phyloP scores from a whole-genome alignment of 1,284 basidiomycete species.

The Trichosporon inkin region DNA sequence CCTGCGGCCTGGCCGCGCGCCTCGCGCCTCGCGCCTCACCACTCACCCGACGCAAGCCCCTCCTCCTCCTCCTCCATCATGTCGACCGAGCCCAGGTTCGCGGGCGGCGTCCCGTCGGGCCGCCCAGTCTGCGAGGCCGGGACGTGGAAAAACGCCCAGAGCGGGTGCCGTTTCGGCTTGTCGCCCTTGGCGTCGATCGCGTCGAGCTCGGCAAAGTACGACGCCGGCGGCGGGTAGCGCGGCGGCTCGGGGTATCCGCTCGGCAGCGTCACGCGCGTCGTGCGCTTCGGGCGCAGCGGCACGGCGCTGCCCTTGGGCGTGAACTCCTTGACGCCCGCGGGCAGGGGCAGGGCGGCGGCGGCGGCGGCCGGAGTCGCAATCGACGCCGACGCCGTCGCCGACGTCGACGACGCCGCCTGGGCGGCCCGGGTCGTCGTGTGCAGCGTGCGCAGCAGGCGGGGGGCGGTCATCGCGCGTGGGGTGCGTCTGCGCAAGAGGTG shows the following conservation, averaged over 20 bases:
- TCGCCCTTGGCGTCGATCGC: constrained; percentile 16
- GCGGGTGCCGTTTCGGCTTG: constrained; percentile 34
- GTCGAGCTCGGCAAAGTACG: constrained; percentile 30
- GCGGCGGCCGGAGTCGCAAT: too few species aligned
- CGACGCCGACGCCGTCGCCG: constrained; percentile 7
- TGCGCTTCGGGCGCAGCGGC: constrained; percentile 35
- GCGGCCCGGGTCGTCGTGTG: constrained; percentile 26
- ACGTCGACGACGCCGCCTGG: constrained; percentile 11
- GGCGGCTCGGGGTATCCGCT: constrained; percentile 41
- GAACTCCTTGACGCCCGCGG: constrained; percentile 19
- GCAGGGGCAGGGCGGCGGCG: constrained; percentile 7
- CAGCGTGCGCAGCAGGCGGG: constrained; percentile 29
- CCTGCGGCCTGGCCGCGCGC: neutral
- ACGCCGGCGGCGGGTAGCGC: constrained; percentile 33
- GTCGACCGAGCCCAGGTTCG: constrained; percentile 34
- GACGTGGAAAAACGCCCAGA: constrained; percentile 50
- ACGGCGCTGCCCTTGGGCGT: constrained; percentile 42
- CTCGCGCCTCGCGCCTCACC: neutral
- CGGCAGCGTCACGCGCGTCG: constrained; percentile 33
- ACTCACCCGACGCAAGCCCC: constrained; percentile 38
- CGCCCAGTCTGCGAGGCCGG: constrained; percentile 17
- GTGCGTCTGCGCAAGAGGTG: neutral
- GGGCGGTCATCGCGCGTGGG: constrained; percentile 20
- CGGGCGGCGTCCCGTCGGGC: constrained; percentile 10
- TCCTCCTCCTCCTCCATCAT: constrained; percentile 24